Evolutionary conservation across 78 protist genomes (phyloP).

Genomic region (Polysphondylium violaceum): DNA sequence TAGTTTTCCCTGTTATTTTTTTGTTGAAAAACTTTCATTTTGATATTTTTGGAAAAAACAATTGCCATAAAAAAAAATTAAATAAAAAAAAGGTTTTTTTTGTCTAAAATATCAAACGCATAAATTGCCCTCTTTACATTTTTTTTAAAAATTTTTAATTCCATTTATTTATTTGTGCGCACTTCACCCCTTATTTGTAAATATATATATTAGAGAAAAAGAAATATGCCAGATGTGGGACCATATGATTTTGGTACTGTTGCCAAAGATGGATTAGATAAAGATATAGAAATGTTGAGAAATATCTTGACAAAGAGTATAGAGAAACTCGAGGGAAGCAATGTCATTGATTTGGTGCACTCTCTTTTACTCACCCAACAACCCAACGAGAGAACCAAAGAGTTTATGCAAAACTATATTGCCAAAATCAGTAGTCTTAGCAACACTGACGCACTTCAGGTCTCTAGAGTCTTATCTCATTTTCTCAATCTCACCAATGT

Average conservation of each 20-base stretch:
- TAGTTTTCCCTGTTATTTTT: too few relatives aligned
- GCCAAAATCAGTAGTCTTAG: constrained; percentile 4
- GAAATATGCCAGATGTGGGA: not conserved
- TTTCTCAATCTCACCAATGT: constrained; percentile 55
- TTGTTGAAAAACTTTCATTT: too few relatives aligned
- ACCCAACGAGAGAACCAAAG: constrained; percentile 53
- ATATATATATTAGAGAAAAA: too few relatives aligned
- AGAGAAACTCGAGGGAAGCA: constrained; percentile 50
- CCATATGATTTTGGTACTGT: constrained; percentile 66
- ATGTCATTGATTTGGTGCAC: constrained; percentile 3
- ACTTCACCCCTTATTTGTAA: too few relatives aligned
- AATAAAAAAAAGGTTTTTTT: too few relatives aligned
- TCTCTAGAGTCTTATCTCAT: constrained; percentile 68
- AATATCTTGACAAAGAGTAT: constrained; percentile 15
- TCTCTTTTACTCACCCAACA: not conserved
- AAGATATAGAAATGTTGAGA: constrained; percentile 34
- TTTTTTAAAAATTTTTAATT: too few relatives aligned
- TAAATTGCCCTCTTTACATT: too few relatives aligned
- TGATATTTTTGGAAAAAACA: too few relatives aligned
- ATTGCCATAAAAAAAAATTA: too few relatives aligned
- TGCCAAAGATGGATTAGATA: constrained; percentile 51
- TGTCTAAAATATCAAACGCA: too few relatives aligned
- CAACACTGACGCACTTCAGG: constrained; percentile 21
- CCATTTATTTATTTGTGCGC: too few relatives aligned
- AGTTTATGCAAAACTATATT: not conserved